A percentile compares a stretch with the other conserved stretches of the same genome.
These are phyloP conservation scores for Vanrija sp. DNA, from an alignment of 1,284 basidiomycete species.

Conservation along the genomic window DNA sequence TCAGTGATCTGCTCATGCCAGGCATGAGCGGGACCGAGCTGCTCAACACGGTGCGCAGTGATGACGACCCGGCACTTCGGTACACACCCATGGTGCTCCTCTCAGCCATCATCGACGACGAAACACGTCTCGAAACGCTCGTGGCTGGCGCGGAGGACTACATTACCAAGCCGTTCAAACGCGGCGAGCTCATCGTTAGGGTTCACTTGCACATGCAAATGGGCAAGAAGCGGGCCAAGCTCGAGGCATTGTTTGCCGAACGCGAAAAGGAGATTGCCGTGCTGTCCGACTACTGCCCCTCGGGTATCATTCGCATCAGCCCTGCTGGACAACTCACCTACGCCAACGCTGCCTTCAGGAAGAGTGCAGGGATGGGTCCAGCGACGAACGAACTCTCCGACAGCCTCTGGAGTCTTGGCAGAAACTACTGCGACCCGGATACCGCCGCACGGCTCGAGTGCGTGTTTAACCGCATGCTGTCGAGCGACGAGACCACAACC, in stretches of 20 bases:
- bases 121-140: slow-evolving; percentile 34
- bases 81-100: slow-evolving; percentile 34
- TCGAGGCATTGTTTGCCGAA: slow-evolving; percentile 37
- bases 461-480: slow-evolving; percentile 1
- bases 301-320: slow-evolving; percentile 36
- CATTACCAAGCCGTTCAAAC: slow-evolving; percentile 44
- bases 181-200: slow-evolving; percentile 50
- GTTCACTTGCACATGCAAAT: slow-evolving; percentile 44
- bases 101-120: slow-evolving; percentile 32
- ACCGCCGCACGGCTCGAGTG: background rate
- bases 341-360: slow-evolving; percentile 35
- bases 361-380: slow-evolving; percentile 5
- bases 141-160: slow-evolving; percentile 51
- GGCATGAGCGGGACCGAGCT: slow-evolving; percentile 35
- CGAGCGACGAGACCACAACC: slow-evolving; percentile 17
- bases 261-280: slow-evolving; percentile 39
- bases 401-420: background rate
- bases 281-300: slow-evolving; percentile 43
- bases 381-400: slow-evolving; percentile 16
- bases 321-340: slow-evolving; percentile 25
- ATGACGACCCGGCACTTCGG: slow-evolving; percentile 13
- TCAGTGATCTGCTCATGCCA: slow-evolving; percentile 46
- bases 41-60: slow-evolving; percentile 20
- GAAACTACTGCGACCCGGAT: slow-evolving; percentile 26
- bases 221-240: slow-evolving; percentile 38